These are phyloP conservation scores for Aspergillus fumigatus DNA, from an alignment of 2,329 filamentous ascomycete species.

Conservation along the genomic window DNA sequence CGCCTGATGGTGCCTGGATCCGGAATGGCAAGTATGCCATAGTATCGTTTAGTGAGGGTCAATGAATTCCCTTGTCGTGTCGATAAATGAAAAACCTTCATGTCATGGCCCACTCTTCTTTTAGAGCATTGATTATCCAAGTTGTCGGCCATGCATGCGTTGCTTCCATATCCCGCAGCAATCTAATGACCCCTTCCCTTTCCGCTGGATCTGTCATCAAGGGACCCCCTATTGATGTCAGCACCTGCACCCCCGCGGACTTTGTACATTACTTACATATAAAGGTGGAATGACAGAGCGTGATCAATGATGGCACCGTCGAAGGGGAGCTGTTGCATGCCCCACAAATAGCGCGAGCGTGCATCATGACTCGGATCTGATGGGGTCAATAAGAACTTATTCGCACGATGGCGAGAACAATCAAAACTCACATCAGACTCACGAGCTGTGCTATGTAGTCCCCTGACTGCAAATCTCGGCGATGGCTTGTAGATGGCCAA, in stretches of 20 bases:
- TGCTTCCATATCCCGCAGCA: constrained; percentile 10
- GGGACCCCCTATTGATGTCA: too few relatives aligned
- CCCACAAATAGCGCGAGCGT: constrained; percentile 9
- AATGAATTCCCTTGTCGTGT: too few relatives aligned
- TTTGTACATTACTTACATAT: constrained; percentile 2
- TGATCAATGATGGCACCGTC: constrained; percentile 10
- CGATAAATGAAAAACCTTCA: too few relatives aligned
- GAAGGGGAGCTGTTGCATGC: constrained; percentile 10
- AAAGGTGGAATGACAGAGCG: constrained; percentile 11
- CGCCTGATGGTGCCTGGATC: constrained; percentile 10
- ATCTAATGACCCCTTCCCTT: constrained; percentile 5
- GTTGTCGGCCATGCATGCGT: constrained; percentile 8
- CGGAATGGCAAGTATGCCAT: constrained; percentile 16
- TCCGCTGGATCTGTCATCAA: constrained; percentile 5
- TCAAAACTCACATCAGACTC: too few relatives aligned
- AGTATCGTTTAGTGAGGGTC: neutral
- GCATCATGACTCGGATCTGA: constrained; percentile 5
- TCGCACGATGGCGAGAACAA: too few relatives aligned
- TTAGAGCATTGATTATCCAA: constrained; percentile 9
- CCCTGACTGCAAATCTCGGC: constrained; percentile 7
- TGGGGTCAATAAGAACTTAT: too few relatives aligned
- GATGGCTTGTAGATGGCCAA: constrained; percentile 9
- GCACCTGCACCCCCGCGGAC: too few relatives aligned
- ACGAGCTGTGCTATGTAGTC: neutral
- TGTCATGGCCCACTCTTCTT: constrained; percentile 8